Conservation (phyloP, 2,329 filamentous ascomycete species). For the Trichoderma sp. region DNA sequence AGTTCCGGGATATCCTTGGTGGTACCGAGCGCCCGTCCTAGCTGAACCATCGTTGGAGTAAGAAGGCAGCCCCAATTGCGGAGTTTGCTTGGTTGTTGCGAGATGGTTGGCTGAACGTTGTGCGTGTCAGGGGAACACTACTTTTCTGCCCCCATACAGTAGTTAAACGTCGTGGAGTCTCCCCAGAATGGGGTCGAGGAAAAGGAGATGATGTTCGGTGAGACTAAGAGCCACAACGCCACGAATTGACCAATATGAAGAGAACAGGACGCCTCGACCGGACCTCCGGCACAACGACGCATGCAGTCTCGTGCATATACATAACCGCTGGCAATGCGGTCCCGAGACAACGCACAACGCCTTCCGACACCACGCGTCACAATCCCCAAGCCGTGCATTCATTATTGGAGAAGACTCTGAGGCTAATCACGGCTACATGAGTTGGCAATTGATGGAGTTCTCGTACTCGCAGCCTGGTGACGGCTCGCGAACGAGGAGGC, state of each 20-base stretch:
- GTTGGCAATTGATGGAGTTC: neutral
- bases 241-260: constrained; percentile 3
- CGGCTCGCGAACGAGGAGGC: neutral
- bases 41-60: neutral
- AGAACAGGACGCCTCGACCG: constrained; percentile 17
- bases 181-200: constrained; percentile 9
- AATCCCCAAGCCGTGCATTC: neutral
- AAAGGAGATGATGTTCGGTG: constrained; percentile 7
- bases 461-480: neutral
- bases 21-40: neutral
- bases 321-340: constrained; percentile 4
- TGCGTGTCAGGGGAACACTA: constrained; percentile 12
- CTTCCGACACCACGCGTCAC: constrained; percentile 5
- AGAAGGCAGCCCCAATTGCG: neutral
- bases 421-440: neutral
- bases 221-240: constrained; percentile 13
- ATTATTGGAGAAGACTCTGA: neutral
- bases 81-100: neutral
- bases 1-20: neutral
- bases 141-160: constrained; percentile 8
- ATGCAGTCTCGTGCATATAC: neutral
- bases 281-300: constrained; percentile 11
- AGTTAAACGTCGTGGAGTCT: constrained; percentile 10
- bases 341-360: constrained; percentile 5
- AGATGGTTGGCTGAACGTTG: neutral